Evolutionary conservation across 495 filamentous ascomycete genomes (phyloP).

Genomic region (Daldinia vernicosa): DNA sequence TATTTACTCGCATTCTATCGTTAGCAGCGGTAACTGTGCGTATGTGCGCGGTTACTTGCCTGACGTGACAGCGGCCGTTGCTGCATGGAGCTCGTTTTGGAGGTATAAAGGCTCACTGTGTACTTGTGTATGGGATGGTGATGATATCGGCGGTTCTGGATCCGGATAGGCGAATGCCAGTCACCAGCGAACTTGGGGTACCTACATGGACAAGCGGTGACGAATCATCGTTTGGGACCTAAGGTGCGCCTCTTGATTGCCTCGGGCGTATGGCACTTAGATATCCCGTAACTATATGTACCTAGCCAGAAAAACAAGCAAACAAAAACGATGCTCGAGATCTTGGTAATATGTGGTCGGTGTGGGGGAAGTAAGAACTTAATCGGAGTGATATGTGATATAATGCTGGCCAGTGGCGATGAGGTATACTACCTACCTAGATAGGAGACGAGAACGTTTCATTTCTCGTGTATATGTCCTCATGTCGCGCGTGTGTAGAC

Average conservation of each 20-base stretch:
- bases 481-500: conserved; percentile 7
- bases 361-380: conserved; percentile 16
- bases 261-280: conserved; percentile 1
- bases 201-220: conserved; percentile 8
- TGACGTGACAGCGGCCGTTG: conserved; percentile 38
- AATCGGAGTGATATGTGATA: conserved; percentile 21
- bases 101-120: conserved; percentile 6
- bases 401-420: conserved; percentile 1
- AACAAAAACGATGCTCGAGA: conserved; percentile 7
- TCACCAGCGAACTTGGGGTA: conserved; percentile 15
- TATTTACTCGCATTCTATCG: conserved; percentile 7
- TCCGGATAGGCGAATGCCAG: conserved; percentile 28
- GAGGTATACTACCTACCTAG: too few relatives aligned
- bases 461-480: conserved; percentile 2
- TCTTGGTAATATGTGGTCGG: not conserved
- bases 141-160: conserved; percentile 21
- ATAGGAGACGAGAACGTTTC: conserved; percentile 1
- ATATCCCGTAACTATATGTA: conserved; percentile 7
- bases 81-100: conserved; percentile 38
- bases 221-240: conserved; percentile 13
- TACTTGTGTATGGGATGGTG: conserved; percentile 12
- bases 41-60: conserved; percentile 32
- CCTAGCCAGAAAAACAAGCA: conserved; percentile 10
- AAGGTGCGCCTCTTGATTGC: conserved; percentile 8
- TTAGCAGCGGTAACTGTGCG: conserved; percentile 4